Evolutionary conservation across 441 rosid genomes (phyloP).

Genomic region (Arabidopsis hybrid): DNA sequence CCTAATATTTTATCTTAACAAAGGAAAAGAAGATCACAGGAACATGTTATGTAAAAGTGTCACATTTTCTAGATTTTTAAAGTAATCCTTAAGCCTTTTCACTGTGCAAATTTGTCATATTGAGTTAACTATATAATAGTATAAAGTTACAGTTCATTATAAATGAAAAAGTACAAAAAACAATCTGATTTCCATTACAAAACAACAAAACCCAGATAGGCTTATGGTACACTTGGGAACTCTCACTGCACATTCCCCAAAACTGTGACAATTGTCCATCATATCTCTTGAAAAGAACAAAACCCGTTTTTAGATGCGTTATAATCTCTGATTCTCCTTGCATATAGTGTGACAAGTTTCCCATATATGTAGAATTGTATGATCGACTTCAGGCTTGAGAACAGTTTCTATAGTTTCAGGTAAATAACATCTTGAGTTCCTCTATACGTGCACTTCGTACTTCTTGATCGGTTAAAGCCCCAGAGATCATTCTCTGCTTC

Average conservation of each 20-base stretch:
- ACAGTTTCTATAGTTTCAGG: conserved; percentile 41
- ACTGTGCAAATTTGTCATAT: conserved; percentile 3
- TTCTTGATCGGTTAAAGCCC: conserved; percentile 98
- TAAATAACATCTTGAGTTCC: conserved; percentile 96
- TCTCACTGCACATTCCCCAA: conserved; percentile 23
- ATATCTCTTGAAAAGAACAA: conserved; percentile 24
- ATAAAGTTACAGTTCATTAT: background rate
- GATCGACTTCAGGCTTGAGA: conserved; percentile 27
- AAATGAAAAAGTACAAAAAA: background rate
- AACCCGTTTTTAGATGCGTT: conserved; percentile 12
- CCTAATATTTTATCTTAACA: background rate
- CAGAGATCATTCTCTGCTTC: conserved; percentile 85
- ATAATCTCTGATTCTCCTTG: conserved; percentile 19
- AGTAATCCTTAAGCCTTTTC: background rate
- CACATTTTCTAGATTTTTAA: background rate
- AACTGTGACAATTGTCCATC: conserved; percentile 32
- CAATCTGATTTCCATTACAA: conserved; percentile 8
- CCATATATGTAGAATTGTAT: conserved; percentile 12
- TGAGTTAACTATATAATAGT: conserved; percentile 6
- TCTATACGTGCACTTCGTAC: conserved; percentile 84
- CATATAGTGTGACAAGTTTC: conserved; percentile 25
- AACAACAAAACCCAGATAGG: conserved; percentile 25
- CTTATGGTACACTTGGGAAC: conserved; percentile 31
- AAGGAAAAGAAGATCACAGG: background rate
- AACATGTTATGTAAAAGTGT: background rate